Base-by-base conservation (phyloP, 2,329 filamentous ascomycete species). In the Pestalotiopsis sp. region DNA sequence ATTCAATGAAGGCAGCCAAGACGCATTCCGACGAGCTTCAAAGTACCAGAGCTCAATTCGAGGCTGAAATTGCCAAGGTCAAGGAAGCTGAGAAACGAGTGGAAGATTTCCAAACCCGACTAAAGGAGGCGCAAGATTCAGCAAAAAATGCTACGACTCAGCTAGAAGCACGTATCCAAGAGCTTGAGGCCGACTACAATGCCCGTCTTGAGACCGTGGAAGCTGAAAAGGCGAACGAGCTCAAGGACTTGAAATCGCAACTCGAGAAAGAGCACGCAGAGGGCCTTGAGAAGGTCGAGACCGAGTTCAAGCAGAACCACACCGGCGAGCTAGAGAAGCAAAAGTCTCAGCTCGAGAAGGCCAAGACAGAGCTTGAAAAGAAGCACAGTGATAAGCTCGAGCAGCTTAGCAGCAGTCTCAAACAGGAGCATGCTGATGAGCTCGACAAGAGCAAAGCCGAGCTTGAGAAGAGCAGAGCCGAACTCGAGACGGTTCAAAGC, bases 1-100 rank as follows among this genome's bases (percentile, higher is more conserved):
- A 89, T 71, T 71, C 91, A 13, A 83, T 88, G 77, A 90, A 89
- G 82, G 84, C 85, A 57, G 87, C 85, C 73, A 91, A 90, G 75
- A 84, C 85, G 68, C 88, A 88, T 72, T 75, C 82, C 0, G 84
- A 88, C 70, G 90, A 92, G 71, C 76, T 91, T 1, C 84, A 91
- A 70, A 83, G 83, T 11, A 81, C 85, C 2, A 84, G 84, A 64
- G 83, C 87, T 61, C 83, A 85, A 68, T 73, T 77, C 58, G 78
- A 76, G 73, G 71, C 7, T 61, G 38, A 70, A 69, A 26, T 71
- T 70, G 14, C 68, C 66, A 0, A 63, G 17, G 38, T 44, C 38
- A 44, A 63, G 39, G 40, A 44, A 9, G 39, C 39, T n/a, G 40
- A 63, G 22, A 61, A 7, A 17, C 38, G 60, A 76, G 55, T 58